phyloP scores from a whole-genome alignment of 495 filamentous ascomycete species.

The Penicillium ucsense region DNA sequence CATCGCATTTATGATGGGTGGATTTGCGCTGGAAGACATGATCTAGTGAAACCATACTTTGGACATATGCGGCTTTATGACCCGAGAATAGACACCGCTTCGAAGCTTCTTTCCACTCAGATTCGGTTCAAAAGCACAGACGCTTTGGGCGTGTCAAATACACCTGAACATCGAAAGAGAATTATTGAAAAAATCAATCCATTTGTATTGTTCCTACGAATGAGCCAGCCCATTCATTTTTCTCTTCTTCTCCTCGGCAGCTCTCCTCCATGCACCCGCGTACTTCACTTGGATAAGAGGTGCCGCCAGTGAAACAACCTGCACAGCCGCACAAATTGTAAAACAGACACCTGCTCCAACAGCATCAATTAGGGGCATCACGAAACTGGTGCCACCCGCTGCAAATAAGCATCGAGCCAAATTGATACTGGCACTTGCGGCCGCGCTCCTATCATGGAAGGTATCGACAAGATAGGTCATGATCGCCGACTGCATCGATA shows the following conservation, averaged over 20 bases:
- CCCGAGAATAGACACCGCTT: too few species aligned
- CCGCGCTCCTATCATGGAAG: constrained; percentile 46
- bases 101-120: too few species aligned
- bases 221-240: too few species aligned
- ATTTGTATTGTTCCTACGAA: too few species aligned
- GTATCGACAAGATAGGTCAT: constrained; percentile 49
- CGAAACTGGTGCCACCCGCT: constrained; percentile 50
- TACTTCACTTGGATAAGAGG: constrained; percentile 32
- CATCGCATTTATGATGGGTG: too few species aligned
- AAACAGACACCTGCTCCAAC: constrained; percentile 42
- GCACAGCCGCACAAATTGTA: constrained; percentile 31
- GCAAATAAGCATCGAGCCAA: constrained; percentile 56
- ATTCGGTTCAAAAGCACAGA: too few species aligned
- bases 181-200: too few species aligned
- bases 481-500: constrained; percentile 34
- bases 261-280: constrained; percentile 25
- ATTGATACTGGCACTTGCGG: constrained; percentile 60
- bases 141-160: too few species aligned
- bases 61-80: too few species aligned
- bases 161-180: too few species aligned
- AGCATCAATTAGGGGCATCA: constrained; percentile 50
- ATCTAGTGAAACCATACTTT: too few species aligned
- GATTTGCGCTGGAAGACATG: too few species aligned
- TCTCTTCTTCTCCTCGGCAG: constrained; percentile 1
- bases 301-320: constrained; percentile 25